Evolutionary conservation across 2,329 filamentous ascomycete genomes (phyloP).

Genomic region (Colletotrichum sp.): DNA sequence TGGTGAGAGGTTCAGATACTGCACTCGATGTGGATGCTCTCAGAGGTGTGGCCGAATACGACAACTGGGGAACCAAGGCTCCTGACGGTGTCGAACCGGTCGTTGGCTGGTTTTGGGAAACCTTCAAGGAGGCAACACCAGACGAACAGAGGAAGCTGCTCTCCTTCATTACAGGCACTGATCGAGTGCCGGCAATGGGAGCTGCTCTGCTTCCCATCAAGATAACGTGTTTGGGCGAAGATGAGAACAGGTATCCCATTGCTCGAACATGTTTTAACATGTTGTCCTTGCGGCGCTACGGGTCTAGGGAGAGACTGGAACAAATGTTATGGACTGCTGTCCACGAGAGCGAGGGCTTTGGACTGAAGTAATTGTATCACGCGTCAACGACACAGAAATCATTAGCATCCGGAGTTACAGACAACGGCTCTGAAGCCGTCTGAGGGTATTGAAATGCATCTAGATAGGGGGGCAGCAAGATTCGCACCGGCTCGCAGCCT

Average conservation of each 20-base stretch:
- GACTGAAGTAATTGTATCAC: conserved; percentile 66
- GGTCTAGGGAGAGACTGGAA: conserved; percentile 69
- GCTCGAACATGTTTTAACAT: conserved; percentile 93
- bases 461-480: not conserved
- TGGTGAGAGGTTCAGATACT: conserved; percentile 86
- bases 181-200: conserved; percentile 88
- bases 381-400: conserved; percentile 3
- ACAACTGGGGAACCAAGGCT: conserved; percentile 71
- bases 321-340: conserved; percentile 82
- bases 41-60: conserved; percentile 78
- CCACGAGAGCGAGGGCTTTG: conserved; percentile 90
- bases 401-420: conserved; percentile 10
- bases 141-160: conserved; percentile 78
- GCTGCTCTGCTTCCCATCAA: conserved; percentile 79
- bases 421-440: not conserved
- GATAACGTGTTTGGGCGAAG: conserved; percentile 76
- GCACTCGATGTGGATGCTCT: conserved; percentile 78
- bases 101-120: conserved; percentile 87
- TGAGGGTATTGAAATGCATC: not conserved
- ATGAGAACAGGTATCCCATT: conserved; percentile 77
- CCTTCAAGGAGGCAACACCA: conserved; percentile 69
- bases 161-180: conserved; percentile 87
- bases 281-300: conserved; percentile 77
- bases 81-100: conserved; percentile 67
- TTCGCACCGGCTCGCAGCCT: not conserved